These are phyloP conservation scores for Claviceps lovelessii DNA, from an alignment of 2,329 filamentous ascomycete species.

Conservation along the genomic window DNA sequence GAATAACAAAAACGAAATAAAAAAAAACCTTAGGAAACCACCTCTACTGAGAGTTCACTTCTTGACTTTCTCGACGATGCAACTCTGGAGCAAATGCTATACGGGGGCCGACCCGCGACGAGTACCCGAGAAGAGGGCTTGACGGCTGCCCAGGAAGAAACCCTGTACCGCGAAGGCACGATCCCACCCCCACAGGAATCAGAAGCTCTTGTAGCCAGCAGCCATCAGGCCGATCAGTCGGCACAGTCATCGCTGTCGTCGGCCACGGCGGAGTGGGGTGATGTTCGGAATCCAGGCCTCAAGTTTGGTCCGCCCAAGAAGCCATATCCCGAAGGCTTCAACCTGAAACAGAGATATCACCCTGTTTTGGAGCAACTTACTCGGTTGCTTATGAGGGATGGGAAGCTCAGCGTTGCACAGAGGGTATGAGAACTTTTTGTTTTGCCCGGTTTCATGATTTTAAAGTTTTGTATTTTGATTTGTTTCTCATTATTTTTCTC, in stretches of 20 bases:
- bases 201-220: conserved; percentile 16
- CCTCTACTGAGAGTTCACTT: conserved; percentile 2
- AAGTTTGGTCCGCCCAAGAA: conserved; percentile 63
- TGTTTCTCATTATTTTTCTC: neutral
- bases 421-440: conserved; percentile 37
- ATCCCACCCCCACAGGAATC: conserved; percentile 23
- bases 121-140: conserved; percentile 20
- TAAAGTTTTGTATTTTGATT: neutral
- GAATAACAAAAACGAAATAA: neutral
- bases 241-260: conserved; percentile 4
- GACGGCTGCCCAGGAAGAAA: conserved; percentile 28
- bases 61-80: conserved; percentile 20
- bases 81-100: conserved; percentile 22
- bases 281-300: conserved; percentile 37
- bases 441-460: too few relatives aligned
- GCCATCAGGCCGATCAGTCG: conserved; percentile 9
- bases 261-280: conserved; percentile 5
- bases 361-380: conserved; percentile 75
- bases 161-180: conserved; percentile 27
- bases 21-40: neutral
- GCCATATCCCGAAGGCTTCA: conserved; percentile 47
- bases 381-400: conserved; percentile 79
- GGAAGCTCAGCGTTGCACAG: conserved; percentile 82
- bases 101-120: conserved; percentile 19
- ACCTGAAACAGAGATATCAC: conserved; percentile 70